A percentile compares a stretch with the other conserved stretches of the same genome.
phyloP scores from a whole-genome alignment of 305 asterid species.

The Rubia tinctorum region DNA sequence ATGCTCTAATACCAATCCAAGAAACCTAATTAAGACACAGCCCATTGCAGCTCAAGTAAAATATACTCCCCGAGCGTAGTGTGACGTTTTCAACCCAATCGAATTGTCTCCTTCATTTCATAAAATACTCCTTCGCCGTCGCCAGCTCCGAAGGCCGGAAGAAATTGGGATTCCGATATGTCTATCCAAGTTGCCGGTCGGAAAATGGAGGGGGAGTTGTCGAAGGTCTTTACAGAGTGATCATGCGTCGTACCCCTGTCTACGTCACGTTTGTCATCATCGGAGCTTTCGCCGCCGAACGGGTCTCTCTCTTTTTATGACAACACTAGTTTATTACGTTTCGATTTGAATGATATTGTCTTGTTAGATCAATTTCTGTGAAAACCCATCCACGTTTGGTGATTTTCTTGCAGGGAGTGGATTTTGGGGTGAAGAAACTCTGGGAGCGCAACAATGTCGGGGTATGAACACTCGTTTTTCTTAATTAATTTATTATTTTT shows the following conservation, averaged over 20 bases:
- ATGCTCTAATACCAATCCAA: too few species aligned
- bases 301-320: slow-evolving; percentile 36
- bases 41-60: too few species aligned
- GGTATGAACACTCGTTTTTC: slow-evolving; percentile 31
- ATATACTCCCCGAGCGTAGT: too few species aligned
- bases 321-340: too few species aligned
- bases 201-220: slow-evolving; percentile 60
- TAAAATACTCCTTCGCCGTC: too few species aligned
- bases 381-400: too few species aligned
- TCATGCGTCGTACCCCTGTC: slow-evolving; percentile 87
- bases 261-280: slow-evolving; percentile 90
- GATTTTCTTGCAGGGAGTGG: slow-evolving; percentile 68
- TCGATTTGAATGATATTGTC: too few species aligned
- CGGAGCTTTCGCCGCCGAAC: slow-evolving; percentile 93
- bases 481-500: not conserved
- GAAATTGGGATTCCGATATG: slow-evolving; percentile 29
- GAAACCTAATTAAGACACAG: too few species aligned
- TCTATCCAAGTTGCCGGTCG: slow-evolving; percentile 43
- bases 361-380: too few species aligned
- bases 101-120: too few species aligned
- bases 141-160: too few species aligned
- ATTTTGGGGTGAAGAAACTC: slow-evolving; percentile 65
- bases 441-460: slow-evolving; percentile 86
- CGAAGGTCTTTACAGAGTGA: slow-evolving; percentile 71
- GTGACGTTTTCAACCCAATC: too few species aligned